A percentile compares a stretch with the other conserved stretches of the same genome.
phyloP scores from a whole-genome alignment of 805 yeast genomes.

The Cyberlindnera amylophila region DNA sequence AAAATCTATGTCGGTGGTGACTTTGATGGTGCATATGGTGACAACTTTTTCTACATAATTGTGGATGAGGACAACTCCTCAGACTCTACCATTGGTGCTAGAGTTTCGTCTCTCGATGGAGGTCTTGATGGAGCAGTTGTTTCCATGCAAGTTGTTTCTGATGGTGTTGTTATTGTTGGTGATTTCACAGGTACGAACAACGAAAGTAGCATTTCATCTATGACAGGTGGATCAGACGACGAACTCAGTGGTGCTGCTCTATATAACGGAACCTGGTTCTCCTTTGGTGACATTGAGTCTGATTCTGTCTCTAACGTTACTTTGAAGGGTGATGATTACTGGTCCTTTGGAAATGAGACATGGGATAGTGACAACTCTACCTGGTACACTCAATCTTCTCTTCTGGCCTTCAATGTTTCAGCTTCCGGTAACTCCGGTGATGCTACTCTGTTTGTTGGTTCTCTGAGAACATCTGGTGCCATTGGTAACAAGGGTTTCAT shows the following conservation, averaged over 20 bases:
- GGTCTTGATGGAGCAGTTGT: slow-evolving; percentile 39
- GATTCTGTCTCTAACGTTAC: slow-evolving; percentile 22
- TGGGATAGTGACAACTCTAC: slow-evolving; percentile 40
- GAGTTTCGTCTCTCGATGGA: slow-evolving; percentile 29
- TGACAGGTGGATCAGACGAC: slow-evolving; percentile 28
- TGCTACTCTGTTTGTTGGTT: slow-evolving; percentile 25
- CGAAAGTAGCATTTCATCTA: slow-evolving; percentile 28
- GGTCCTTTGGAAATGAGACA: slow-evolving; percentile 35
- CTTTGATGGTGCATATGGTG: slow-evolving; percentile 35
- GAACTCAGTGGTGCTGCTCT: slow-evolving; percentile 33
- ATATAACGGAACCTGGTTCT: slow-evolving; percentile 39
- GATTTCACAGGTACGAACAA: slow-evolving; percentile 37
- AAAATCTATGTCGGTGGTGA: slow-evolving; percentile 48
- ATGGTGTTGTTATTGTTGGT: slow-evolving; percentile 45
- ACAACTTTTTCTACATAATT: slow-evolving; percentile 34
- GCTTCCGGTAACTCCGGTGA: slow-evolving; percentile 18
- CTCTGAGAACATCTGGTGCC: slow-evolving; percentile 18
- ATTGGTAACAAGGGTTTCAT: slow-evolving; percentile 20
- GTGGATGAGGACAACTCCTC: slow-evolving; percentile 20
- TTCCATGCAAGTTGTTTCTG: slow-evolving; percentile 30
- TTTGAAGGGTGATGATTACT: slow-evolving; percentile 37
- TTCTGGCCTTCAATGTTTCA: slow-evolving; percentile 32
- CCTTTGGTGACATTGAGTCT: slow-evolving; percentile 35
- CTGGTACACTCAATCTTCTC: slow-evolving; percentile 32
- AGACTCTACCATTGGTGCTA: slow-evolving; percentile 15